Percentiles rank a stretch among this genome's conserved stretches.
Evolutionary conservation across 2,329 filamentous ascomycete species (phyloP).

Genomic region (Fusarium sp.): DNA sequence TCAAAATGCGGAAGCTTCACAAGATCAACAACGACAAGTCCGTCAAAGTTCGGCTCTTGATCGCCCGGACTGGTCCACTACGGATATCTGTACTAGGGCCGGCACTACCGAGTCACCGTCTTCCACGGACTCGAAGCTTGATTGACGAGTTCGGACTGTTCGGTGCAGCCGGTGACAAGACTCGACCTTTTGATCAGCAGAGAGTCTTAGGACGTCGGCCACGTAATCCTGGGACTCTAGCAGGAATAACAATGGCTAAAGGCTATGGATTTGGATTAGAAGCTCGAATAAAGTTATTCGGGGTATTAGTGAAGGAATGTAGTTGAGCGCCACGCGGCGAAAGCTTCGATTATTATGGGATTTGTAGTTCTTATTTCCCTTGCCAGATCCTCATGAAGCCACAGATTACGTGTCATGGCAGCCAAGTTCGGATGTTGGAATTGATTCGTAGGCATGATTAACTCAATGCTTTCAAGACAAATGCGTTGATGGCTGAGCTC

Average conservation of each 20-base stretch:
- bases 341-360: not conserved
- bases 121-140: conserved; percentile 15
- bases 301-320: conserved; percentile 26
- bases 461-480: conserved; percentile 19
- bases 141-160: conserved; percentile 39
- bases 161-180: conserved; percentile 32
- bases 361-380: not conserved
- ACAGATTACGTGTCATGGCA: conserved; percentile 26
- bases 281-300: conserved; percentile 15
- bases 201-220: conserved; percentile 7
- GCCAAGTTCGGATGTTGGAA: conserved; percentile 8
- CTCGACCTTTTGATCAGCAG: conserved; percentile 13
- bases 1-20: not conserved
- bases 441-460: conserved; percentile 16
- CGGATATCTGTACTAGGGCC: conserved; percentile 3
- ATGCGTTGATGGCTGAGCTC: conserved; percentile 24
- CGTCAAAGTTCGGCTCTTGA: conserved; percentile 6
- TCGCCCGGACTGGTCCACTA: not conserved
- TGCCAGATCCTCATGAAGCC: not conserved
- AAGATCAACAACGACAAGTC: not conserved
- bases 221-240: conserved; percentile 15
- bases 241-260: conserved; percentile 10
- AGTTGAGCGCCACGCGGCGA: conserved; percentile 20
- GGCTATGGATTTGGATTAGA: conserved; percentile 17
- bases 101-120: conserved; percentile 23